These are phyloP conservation scores for Raphanus sativus DNA, from an alignment of 345 rosid genomes.

Conservation along the genomic window DNA sequence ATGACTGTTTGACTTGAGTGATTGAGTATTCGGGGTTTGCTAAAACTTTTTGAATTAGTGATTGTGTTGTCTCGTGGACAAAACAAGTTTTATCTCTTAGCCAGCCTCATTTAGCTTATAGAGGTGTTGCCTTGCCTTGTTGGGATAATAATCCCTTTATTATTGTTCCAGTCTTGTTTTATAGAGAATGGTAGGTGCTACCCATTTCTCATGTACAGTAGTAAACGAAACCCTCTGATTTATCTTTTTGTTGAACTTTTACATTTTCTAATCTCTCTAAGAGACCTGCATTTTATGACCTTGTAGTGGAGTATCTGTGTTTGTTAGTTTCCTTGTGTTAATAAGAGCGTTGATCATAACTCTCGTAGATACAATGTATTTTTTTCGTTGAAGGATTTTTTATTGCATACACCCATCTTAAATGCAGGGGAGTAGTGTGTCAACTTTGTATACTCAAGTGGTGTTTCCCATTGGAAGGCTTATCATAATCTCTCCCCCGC, in stretches of 20 bases:
- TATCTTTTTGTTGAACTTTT: too few relatives aligned
- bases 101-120: neutral
- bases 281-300: neutral
- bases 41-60: constrained; percentile 5
- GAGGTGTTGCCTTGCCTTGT: neutral
- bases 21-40: neutral
- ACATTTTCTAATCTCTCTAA: neutral
- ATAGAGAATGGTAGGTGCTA: neutral
- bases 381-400: neutral
- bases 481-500: neutral
- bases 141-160: neutral
- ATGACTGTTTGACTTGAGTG: neutral
- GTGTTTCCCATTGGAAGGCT: constrained; percentile 20
- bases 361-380: neutral
- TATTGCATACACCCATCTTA: constrained; percentile 12
- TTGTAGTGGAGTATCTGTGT: neutral
- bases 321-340: neutral
- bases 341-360: neutral
- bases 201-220: too few relatives aligned
- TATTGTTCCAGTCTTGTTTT: neutral
- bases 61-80: constrained; percentile 3
- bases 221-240: too few relatives aligned
- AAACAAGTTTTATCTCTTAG: neutral
- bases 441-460: constrained; percentile 19
- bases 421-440: constrained; percentile 28